Evolutionary conservation across 352 stramenopile species (phyloP).

Genomic region (Globisporangium rhizosaccharum): DNA sequence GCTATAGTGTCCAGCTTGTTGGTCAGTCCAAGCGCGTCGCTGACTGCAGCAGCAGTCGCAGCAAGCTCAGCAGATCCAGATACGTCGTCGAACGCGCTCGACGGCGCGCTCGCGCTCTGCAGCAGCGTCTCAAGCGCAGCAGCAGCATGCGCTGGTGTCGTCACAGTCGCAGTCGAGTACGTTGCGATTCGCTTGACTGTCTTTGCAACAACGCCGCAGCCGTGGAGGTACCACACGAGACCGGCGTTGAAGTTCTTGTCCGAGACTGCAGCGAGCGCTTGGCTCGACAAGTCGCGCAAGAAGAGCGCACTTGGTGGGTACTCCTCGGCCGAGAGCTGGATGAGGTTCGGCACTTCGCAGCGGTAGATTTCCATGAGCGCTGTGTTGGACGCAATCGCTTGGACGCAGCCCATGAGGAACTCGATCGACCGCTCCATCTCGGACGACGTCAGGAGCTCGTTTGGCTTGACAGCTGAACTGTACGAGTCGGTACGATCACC

Average conservation of each 20-base stretch:
- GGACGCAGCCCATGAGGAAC: slow-evolving; percentile 59
- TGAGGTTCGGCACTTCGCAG: slow-evolving; percentile 65
- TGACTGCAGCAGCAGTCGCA: slow-evolving; percentile 44
- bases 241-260: slow-evolving; percentile 68
- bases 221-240: slow-evolving; percentile 73
- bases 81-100: not conserved
- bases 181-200: slow-evolving; percentile 39
- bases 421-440: slow-evolving; percentile 33
- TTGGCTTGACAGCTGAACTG: not conserved
- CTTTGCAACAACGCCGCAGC: slow-evolving; percentile 45
- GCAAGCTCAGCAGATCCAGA: not conserved
- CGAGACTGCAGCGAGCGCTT: slow-evolving; percentile 34
- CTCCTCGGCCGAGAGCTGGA: slow-evolving; percentile 57
- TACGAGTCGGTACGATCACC: too few species aligned
- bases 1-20: not conserved
- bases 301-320: slow-evolving; percentile 42
- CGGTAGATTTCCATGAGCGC: slow-evolving; percentile 57
- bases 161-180: slow-evolving; percentile 28
- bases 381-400: slow-evolving; percentile 44
- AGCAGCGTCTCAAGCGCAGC: slow-evolving; percentile 23
- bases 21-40: slow-evolving; percentile 56
- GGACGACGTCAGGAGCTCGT: not conserved
- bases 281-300: slow-evolving; percentile 39
- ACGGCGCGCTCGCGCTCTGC: not conserved
- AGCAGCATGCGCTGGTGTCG: slow-evolving; percentile 24